Evolutionary conservation across 306 rosid genomes (phyloP), one percentile per base, ranked within the genome.

Genomic region (Notholithocarpus densiflorus): DNA sequence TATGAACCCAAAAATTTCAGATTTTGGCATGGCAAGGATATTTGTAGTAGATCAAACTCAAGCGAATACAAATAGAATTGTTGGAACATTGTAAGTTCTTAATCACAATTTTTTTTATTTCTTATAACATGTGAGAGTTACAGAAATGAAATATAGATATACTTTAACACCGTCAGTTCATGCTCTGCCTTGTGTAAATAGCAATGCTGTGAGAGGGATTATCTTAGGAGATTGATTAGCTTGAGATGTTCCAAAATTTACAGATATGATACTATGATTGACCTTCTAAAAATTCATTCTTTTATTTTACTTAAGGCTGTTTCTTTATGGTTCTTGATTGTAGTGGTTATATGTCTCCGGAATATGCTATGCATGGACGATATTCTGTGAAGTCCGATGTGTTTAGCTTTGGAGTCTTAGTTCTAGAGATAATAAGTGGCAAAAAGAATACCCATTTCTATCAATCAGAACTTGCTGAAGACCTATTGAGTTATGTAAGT

Each of bases 331-430:
- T 45, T 2, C 0, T 45, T 45, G 4, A 45, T 86, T 81, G 1
- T 20, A 89, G 91, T 1, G 87, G 89, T 15, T 89, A 89, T 23
- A 87, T 89, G 90, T 88, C 89, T 56, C 91, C 88, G 0, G 86
- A 89, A 14, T 89, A 89, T 66, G 84, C 78, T 48, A 80, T 77
- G 43, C 78, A 71, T 21, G 90, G 88, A 78, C 61, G 29, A 6
- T 78, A 81, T 56, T 89, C 89, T 0, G 10, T 27, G 1, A 89
- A 89, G 59, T 89, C 84, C 0, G 52, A 45, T 45, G 40, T 34
- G 40, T 34, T 34, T 34, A 34, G 40, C 9, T 34, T 1, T 34
- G 40, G 40, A 34, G 40, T 34, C 40, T 34, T 34, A 34, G 40
- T 34, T 34, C 40, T 34, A 34, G 40, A 34, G 40, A 34, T 34